phyloP scores from a whole-genome alignment of 805 yeast species.

The Myxozyma lipomycoides region DNA sequence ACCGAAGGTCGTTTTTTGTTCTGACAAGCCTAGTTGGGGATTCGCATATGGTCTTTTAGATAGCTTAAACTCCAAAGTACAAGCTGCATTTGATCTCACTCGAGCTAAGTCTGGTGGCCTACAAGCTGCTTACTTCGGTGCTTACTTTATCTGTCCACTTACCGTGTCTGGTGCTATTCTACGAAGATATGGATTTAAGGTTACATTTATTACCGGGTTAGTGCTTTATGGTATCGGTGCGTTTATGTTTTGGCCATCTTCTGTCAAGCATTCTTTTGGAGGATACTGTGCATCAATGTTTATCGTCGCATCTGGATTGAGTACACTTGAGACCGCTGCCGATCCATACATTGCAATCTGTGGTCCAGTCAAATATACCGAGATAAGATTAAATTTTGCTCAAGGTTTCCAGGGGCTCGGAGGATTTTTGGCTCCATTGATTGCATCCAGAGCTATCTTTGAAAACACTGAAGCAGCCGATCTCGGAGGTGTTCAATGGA shows the following conservation, averaged over 20 bases:
- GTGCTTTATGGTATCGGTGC: constrained; percentile 9
- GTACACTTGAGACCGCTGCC: constrained; percentile 9
- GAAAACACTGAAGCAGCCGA: constrained; percentile 4
- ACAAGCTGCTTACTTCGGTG: constrained; percentile 12
- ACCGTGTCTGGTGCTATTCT: constrained; percentile 9
- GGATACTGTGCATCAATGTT: constrained; percentile 10
- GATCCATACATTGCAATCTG: constrained; percentile 9
- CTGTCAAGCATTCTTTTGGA: constrained; percentile 6
- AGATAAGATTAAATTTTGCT: constrained; percentile 5
- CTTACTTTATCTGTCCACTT: constrained; percentile 5
- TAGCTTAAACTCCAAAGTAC: constrained; percentile 3
- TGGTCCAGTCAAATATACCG: constrained; percentile 7
- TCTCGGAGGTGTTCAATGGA: constrained; percentile 9
- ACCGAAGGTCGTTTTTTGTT: too few relatives aligned
- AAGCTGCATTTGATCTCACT: constrained; percentile 1
- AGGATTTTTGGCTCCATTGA: constrained; percentile 7
- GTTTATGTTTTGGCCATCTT: constrained; percentile 9
- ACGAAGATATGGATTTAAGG: constrained; percentile 7
- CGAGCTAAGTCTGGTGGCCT: constrained; percentile 9
- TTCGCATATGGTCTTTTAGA: constrained; percentile 12
- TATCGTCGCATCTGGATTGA: constrained; percentile 7
- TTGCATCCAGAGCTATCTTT: constrained; percentile 4
- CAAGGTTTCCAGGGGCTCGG: constrained; percentile 10
- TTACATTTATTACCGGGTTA: constrained; percentile 5
- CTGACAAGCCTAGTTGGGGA: constrained; percentile 8